phyloP scores from a whole-genome alignment of 129 eudicot genomes.

The Rutidosis leptorrhynchoides region DNA sequence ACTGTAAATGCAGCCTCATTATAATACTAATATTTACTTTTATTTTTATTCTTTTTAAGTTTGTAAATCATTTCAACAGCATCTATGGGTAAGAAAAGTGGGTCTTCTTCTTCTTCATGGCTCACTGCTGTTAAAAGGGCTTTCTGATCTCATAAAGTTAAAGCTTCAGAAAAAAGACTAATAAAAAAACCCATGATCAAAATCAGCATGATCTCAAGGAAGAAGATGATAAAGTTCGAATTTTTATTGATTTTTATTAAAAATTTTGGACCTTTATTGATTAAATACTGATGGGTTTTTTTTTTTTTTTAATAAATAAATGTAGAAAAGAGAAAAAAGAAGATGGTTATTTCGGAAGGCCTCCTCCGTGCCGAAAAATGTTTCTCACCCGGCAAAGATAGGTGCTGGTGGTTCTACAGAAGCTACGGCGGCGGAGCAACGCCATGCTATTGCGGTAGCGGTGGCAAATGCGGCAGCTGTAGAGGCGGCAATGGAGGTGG shows the following conservation, averaged over 20 bases:
- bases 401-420: not conserved
- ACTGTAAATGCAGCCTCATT: slow-evolving; percentile 37
- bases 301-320: not conserved
- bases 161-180: slow-evolving; percentile 31
- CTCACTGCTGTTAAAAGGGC: slow-evolving; percentile 78
- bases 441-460: slow-evolving; percentile 56
- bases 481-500: slow-evolving; percentile 56
- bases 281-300: not conserved
- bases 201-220: slow-evolving; percentile 33
- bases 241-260: not conserved
- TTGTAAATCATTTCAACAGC: slow-evolving; percentile 1
- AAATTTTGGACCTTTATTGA: not conserved
- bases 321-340: slow-evolving; percentile 54
- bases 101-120: slow-evolving; percentile 60
- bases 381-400: slow-evolving; percentile 8
- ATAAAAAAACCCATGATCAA: slow-evolving; percentile 24
- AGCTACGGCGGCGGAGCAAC: slow-evolving; percentile 32
- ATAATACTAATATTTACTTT: not conserved
- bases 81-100: slow-evolving; percentile 55
- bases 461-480: slow-evolving; percentile 55
- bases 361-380: slow-evolving; percentile 28
- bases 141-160: slow-evolving; percentile 66
- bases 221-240: slow-evolving; percentile 50
- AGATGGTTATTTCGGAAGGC: slow-evolving; percentile 67
- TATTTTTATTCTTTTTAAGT: slow-evolving; percentile 11